Percentiles rank a stretch among this genome's conserved stretches.
Evolutionary conservation across 306 rosid genomes (phyloP).

Genomic region (Quercus berberidifolia): DNA sequence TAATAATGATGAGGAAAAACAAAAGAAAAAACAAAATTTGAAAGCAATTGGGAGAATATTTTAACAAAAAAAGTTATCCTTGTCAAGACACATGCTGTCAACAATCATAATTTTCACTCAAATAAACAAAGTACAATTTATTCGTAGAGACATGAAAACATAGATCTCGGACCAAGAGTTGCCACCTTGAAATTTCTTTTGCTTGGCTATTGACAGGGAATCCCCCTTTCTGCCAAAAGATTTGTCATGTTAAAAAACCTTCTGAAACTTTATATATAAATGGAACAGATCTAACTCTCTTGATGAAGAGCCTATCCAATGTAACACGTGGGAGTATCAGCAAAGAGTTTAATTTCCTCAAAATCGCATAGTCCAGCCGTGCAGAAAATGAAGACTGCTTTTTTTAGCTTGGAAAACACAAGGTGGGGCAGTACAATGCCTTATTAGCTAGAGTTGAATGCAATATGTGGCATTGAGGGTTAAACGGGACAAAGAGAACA

Average conservation of each 20-base stretch:
- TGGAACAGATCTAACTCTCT: constrained; percentile 8
- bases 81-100: constrained; percentile 25
- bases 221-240: constrained; percentile 22
- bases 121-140: neutral
- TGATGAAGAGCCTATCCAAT: neutral
- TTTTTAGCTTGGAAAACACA: neutral
- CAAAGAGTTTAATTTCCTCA: neutral
- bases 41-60: constrained; percentile 13
- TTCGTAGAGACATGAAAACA: neutral
- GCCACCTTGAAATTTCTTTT: neutral
- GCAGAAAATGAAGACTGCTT: neutral
- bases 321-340: constrained; percentile 19
- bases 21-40: neutral
- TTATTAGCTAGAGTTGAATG: neutral
- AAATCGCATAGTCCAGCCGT: neutral
- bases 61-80: constrained; percentile 6
- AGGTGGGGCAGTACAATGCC: neutral
- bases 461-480: neutral
- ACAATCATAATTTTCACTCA: neutral
- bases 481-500: neutral
- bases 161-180: constrained; percentile 16
- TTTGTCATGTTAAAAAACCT: constrained; percentile 12
- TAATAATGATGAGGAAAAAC: neutral
- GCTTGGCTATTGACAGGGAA: constrained; percentile 17
- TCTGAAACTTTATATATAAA: neutral